Evolutionary conservation across 257 asterid genomes (phyloP).

Genomic region (Nyctanthes arbortristis): DNA sequence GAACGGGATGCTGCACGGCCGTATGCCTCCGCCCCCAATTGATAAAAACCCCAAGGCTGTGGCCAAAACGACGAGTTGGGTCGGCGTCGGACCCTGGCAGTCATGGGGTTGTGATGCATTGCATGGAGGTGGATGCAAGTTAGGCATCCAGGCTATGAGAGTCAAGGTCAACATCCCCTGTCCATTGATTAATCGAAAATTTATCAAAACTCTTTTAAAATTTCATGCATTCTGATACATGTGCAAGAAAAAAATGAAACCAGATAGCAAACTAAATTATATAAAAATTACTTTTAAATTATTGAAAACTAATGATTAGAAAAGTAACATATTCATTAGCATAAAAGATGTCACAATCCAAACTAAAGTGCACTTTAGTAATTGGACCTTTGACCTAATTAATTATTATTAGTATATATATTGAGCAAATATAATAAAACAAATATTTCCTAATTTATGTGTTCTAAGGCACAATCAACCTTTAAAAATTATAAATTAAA

Average conservation of each 20-base stretch:
- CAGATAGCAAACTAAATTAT: not conserved
- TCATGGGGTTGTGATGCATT: constrained; percentile 23
- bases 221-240: not conserved
- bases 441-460: not conserved
- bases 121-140: constrained; percentile 76
- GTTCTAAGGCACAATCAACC: not conserved
- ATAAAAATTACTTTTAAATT: not conserved
- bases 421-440: not conserved
- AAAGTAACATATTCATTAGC: not conserved
- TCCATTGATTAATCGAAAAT: constrained; percentile 1
- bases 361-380: not conserved
- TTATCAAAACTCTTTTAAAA: not conserved
- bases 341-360: not conserved
- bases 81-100: constrained; percentile 56
- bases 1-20: constrained; percentile 94
- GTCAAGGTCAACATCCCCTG: constrained; percentile 93
- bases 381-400: not conserved
- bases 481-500: not conserved
- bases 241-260: not conserved
- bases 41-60: constrained; percentile 48
- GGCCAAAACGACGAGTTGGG: constrained; percentile 54
- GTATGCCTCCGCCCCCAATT: constrained; percentile 74
- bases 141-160: constrained; percentile 59
- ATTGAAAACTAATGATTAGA: not conserved
- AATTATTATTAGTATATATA: not conserved